phyloP scores from a whole-genome alignment of 164 flowering plant genomes.

The Annona squamosa region DNA sequence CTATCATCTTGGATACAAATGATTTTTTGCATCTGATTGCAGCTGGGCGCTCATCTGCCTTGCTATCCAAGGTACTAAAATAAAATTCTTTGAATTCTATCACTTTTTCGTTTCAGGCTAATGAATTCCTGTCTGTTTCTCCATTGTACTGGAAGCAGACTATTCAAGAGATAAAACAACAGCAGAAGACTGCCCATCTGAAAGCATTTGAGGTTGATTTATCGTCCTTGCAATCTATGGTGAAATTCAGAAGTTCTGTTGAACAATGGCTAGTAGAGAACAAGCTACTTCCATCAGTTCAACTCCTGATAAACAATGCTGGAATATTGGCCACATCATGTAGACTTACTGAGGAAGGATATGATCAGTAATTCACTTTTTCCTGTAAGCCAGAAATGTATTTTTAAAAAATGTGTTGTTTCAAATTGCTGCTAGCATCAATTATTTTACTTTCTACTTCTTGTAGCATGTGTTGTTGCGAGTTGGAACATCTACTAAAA shows the following conservation, averaged over 20 bases:
- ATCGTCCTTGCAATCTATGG: slow-evolving; percentile 59
- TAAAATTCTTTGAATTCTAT: neutral
- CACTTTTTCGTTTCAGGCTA: neutral
- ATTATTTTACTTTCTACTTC: slow-evolving; percentile 2
- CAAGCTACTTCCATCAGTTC: slow-evolving; percentile 63
- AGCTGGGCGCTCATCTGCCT: slow-evolving; percentile 61
- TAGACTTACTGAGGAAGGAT: slow-evolving; percentile 57
- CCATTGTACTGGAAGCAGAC: slow-evolving; percentile 34
- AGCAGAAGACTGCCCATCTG: slow-evolving; percentile 44
- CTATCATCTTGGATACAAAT: neutral
- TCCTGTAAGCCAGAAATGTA: neutral
- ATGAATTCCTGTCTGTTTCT: neutral
- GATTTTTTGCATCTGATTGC: slow-evolving; percentile 25
- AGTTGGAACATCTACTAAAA: neutral
- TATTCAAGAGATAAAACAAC: slow-evolving; percentile 37
- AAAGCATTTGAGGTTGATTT: slow-evolving; percentile 70
- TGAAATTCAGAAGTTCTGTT: slow-evolving; percentile 51
- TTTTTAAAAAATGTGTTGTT: neutral
- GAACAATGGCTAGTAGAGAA: slow-evolving; percentile 65
- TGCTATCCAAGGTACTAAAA: slow-evolving; percentile 44
- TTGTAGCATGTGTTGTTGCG: neutral
- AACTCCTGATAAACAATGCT: slow-evolving; percentile 86
- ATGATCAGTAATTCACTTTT: slow-evolving; percentile 55
- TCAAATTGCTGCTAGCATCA: neutral
- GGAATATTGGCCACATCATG: slow-evolving; percentile 79